Conservation (phyloP, 2,329 filamentous ascomycete species). For the Aureobasidium zeae region DNA sequence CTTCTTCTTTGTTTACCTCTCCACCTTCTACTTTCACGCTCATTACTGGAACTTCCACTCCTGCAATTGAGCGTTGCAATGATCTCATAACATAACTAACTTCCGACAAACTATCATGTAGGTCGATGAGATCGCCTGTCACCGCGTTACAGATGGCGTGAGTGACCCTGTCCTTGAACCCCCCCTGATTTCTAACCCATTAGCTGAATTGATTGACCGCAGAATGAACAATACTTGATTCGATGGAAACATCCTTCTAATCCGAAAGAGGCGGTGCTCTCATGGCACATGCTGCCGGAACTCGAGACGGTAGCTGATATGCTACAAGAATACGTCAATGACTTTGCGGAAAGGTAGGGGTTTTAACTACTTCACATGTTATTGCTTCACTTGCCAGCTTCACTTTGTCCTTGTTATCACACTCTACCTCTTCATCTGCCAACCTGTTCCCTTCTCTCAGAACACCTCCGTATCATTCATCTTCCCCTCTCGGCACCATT, state of each 20-base stretch:
- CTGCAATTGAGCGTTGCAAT: too few species aligned
- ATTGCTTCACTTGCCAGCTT: background rate
- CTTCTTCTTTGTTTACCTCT: background rate
- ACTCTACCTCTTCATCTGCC: background rate
- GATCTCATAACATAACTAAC: background rate
- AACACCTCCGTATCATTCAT: too few species aligned
- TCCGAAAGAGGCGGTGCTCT: slow-evolving; percentile 28
- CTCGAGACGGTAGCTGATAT: slow-evolving; percentile 31
- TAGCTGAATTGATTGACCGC: too few species aligned
- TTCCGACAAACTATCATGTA: slow-evolving; percentile 11
- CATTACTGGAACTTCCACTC: background rate
- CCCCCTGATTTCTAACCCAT: too few species aligned
- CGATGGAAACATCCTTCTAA: slow-evolving; percentile 31
- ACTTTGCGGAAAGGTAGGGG: slow-evolving; percentile 1
- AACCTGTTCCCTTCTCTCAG: too few species aligned
- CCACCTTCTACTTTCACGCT: background rate
- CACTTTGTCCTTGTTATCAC: background rate
- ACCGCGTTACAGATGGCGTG: slow-evolving; percentile 23
- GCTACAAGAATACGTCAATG: slow-evolving; percentile 36
- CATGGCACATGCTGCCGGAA: slow-evolving; percentile 37
- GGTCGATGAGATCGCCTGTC: slow-evolving; percentile 23
- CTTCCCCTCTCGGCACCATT: background rate
- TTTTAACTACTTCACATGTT: too few species aligned
- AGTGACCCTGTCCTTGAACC: slow-evolving; percentile 16
- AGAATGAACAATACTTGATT: slow-evolving; percentile 37